Percentiles rank a stretch among this genome's conserved stretches.
These are phyloP conservation scores for Salix arbutifolia DNA, from an alignment of 345 rosid species.

Conservation along the genomic window DNA sequence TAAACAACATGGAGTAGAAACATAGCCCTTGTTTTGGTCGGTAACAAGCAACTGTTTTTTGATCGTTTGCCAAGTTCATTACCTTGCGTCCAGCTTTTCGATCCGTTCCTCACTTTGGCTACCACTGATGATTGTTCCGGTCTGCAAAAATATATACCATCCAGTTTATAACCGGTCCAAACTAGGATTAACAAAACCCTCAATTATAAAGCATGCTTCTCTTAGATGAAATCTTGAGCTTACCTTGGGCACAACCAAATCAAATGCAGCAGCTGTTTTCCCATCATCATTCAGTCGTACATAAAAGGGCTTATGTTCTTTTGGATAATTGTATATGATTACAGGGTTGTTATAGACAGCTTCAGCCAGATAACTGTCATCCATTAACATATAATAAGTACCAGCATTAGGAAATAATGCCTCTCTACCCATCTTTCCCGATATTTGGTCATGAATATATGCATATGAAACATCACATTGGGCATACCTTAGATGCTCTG, in stretches of 20 bases:
- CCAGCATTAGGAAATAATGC: not conserved
- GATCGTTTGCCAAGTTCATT: not conserved
- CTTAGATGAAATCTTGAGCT: constrained; percentile 1
- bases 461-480: not conserved
- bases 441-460: not conserved
- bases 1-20: not conserved
- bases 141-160: constrained; percentile 38
- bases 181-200: not conserved
- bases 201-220: not conserved
- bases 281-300: constrained; percentile 64
- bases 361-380: constrained; percentile 68
- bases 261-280: constrained; percentile 85
- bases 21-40: not conserved
- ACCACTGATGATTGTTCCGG: constrained; percentile 63
- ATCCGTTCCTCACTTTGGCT: constrained; percentile 84
- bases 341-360: constrained; percentile 57
- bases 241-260: constrained; percentile 81
- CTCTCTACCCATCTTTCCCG: not conserved
- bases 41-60: not conserved
- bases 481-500: constrained; percentile 76
- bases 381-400: constrained; percentile 2
- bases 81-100: constrained; percentile 47
- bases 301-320: constrained; percentile 59
- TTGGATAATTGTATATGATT: constrained; percentile 60
- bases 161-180: constrained; percentile 1